Base-by-base conservation (phyloP, 345 rosid species). In the Brassica cretica region DNA sequence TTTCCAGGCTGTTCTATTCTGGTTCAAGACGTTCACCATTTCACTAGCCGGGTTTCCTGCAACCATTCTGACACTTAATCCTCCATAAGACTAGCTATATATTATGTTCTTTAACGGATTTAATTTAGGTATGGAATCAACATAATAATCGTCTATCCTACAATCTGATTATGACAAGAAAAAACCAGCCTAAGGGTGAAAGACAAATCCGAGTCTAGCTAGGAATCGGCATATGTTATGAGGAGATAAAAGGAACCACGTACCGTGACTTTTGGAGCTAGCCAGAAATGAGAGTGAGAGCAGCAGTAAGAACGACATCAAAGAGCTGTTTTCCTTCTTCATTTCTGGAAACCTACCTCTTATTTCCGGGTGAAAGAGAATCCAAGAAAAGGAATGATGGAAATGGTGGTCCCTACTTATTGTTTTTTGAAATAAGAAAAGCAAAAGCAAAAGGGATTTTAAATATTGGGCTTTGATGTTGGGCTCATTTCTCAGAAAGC, bases 31-130 rank as follows among this genome's bases (percentile, higher is more conserved):
- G 76, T 86, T 85, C 24, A 93, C 92, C 11, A 93, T 87, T 72
- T 87, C 92, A 60, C 86, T 89, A 16, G 98, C 93, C 1, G 93
- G 89, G 84, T 93, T 91, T 76, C 85, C 98, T 91, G 88, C 60
- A 56, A 55, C 8, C 56, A 51, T 44, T 44, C 53, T 44, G 12
- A 44, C 46, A 9, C 46, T 39, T 39, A 3, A 0, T 39, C 46
- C 46, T 39, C 46, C 46, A 9, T 39, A 18, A 25, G 58, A 55
- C 35, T 53, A 14, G 12, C 59, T 39, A 30, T 30, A 30, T 30
- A 37, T 37, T 37, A 21, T 65, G 27, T 19, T 66, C 3, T 66
- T 39, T 11, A 67, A 25, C 19, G 37, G 62, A 6, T 29, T 49
- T 18, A 8, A 21, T 75, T 5, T 49, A 4, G 35, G 10, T 30